Base-by-base conservation (phyloP, 805 yeast species). In the Debaryomyces prosopidis region DNA sequence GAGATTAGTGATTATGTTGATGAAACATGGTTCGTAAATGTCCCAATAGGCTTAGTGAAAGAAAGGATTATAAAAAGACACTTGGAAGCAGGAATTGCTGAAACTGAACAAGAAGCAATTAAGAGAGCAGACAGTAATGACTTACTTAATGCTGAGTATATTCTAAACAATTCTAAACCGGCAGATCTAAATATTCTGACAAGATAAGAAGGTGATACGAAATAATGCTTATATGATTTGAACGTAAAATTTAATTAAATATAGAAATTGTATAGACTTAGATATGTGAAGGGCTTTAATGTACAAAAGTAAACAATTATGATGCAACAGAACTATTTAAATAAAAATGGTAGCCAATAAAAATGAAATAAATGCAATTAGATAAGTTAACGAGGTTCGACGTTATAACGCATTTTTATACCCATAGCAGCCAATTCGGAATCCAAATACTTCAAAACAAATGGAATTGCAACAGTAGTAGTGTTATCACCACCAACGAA, bases 401-500 rank as follows among this genome's bases (percentile, higher is more conserved):
- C 96, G 58, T 88, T 88, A 72, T 89, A 92, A 52, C 85, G 83
- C 85, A 94, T 77, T 68, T 87, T 84, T 55, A 94, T 90, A 71
- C 98, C 98, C 99, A 94, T 94, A 12, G 99, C 98, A 14, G 96
- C 82, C 55, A 94, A 78, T 68, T 94, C 99, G 28, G 96, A 88
- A 60, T 94, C 98, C 63, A 94, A 76, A 64, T 92, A 94, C 64
- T 91, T 87, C 77, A 94, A 80, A 28, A 94, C 99, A 64, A 91
- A 94, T 46, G 99, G 99, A 64, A 94, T 86, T 37, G 97, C 97
- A 53, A 94, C 94, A 0, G 96, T 87, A 3, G 97, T 86, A n/a
- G 97, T 89, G 49, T 94, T 79, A 48, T 81, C 84, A 61, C 99
- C 99, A 43, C 99, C 99, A 45, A 82, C 83, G 63, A 86, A 92